These are phyloP conservation scores for Cenococcum geophilum DNA, from an alignment of 495 filamentous ascomycete species.

Conservation along the genomic window DNA sequence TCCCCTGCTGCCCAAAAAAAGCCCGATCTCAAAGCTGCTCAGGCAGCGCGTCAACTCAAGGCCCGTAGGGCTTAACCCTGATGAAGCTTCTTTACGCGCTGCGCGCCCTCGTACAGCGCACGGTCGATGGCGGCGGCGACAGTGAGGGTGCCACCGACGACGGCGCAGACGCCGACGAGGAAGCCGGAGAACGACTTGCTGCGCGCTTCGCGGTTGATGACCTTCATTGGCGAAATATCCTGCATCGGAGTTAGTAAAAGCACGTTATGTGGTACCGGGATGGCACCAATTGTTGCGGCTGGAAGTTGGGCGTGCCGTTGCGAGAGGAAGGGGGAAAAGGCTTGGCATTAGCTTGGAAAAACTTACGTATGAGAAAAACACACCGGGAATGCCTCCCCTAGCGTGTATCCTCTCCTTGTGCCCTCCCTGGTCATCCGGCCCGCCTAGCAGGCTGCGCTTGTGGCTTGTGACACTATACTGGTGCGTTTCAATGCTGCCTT, in stretches of 20 bases:
- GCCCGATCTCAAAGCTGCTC: no score
- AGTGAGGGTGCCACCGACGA: conserved; percentile 90
- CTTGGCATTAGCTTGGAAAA: neutral
- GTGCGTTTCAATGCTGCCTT: conserved; percentile 90
- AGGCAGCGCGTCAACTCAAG: no score
- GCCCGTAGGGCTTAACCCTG: conserved; percentile 23
- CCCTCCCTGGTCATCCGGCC: conserved; percentile 72
- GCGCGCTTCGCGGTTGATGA: conserved; percentile 90
- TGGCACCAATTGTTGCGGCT: neutral
- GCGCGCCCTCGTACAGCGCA: conserved; percentile 80
- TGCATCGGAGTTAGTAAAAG: conserved; percentile 29
- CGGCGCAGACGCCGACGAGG: conserved; percentile 85
- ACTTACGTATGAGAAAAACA: conserved; percentile 94
- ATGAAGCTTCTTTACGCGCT: conserved; percentile 82
- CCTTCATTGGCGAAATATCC: conserved; percentile 99
- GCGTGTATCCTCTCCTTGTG: conserved; percentile 89
- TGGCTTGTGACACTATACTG: conserved; percentile 97
- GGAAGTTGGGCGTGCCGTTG: no score
- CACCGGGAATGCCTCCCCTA: conserved; percentile 84
- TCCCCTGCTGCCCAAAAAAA: no score
- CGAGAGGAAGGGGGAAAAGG: neutral
- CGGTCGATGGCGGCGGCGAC: conserved; percentile 92
- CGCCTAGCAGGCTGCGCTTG: conserved; percentile 75
- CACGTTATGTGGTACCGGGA: no score
- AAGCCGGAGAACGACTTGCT: conserved; percentile 84